Evolutionary conservation across 2,329 filamentous ascomycete species (phyloP).

Genomic region (Aspergillus melleus): DNA sequence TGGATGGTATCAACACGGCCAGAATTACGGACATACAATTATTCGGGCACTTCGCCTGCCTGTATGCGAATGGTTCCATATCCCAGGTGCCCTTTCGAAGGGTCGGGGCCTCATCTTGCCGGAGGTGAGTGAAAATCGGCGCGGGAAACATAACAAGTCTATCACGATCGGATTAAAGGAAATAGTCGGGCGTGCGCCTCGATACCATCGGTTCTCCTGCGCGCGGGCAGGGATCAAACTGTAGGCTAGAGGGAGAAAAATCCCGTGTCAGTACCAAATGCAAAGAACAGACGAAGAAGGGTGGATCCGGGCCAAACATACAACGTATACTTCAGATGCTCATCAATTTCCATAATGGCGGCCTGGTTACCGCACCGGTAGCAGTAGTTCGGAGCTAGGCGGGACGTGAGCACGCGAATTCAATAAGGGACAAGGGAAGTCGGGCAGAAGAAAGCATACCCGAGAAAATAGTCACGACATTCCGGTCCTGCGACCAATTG

Average conservation of each 20-base stretch:
- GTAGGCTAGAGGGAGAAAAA: slow-evolving; percentile 65
- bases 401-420: slow-evolving; percentile 26
- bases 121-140: slow-evolving; percentile 18
- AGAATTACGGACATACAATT: slow-evolving; percentile 38
- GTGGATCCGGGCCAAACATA: slow-evolving; percentile 55
- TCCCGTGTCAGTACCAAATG: not conserved
- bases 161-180: slow-evolving; percentile 66
- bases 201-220: slow-evolving; percentile 99
- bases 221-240: slow-evolving; percentile 97
- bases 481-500: slow-evolving; percentile 98
- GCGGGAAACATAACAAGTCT: slow-evolving; percentile 24
- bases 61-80: slow-evolving; percentile 29
- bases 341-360: slow-evolving; percentile 99
- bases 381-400: slow-evolving; percentile 81
- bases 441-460: slow-evolving; percentile 53
- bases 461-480: slow-evolving; percentile 98
- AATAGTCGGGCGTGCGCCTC: slow-evolving; percentile 95
- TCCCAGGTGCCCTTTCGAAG: slow-evolving; percentile 30
- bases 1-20: slow-evolving; percentile 43
- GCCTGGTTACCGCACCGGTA: slow-evolving; percentile 99
- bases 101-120: slow-evolving; percentile 21
- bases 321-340: slow-evolving; percentile 99
- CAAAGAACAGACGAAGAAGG: not conserved
- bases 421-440: not conserved
- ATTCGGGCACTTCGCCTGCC: slow-evolving; percentile 28